Percentiles rank a stretch among this genome's conserved stretches.
Conservation (phyloP, 805 yeast genomes). For the Barnettozyma siamensis region DNA sequence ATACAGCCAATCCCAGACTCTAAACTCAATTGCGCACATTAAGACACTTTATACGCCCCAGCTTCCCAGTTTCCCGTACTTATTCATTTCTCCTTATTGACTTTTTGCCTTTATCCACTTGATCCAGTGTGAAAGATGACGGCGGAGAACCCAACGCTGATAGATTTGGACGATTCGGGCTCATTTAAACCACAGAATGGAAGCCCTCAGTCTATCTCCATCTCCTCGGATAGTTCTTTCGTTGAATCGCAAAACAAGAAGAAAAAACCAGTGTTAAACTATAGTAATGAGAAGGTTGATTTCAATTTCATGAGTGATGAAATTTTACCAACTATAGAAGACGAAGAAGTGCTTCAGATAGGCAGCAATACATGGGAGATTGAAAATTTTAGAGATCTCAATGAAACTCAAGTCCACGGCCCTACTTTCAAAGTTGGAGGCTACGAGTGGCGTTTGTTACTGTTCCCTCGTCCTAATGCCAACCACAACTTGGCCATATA, state of each 20-base stretch:
- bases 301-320: conserved; percentile 16
- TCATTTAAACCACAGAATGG: background rate
- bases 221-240: conserved; percentile 1
- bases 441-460: conserved; percentile 59
- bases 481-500: conserved; percentile 62
- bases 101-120: too few relatives aligned
- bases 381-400: conserved; percentile 23
- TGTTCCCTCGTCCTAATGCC: conserved; percentile 74
- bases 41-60: too few relatives aligned
- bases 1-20: too few relatives aligned
- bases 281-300: conserved; percentile 10
- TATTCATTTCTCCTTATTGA: too few relatives aligned
- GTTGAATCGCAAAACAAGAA: conserved; percentile 9
- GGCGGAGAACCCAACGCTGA: background rate
- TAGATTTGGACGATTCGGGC: conserved; percentile 2
- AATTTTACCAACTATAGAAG: conserved; percentile 22
- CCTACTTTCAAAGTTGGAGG: conserved; percentile 53
- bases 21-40: too few relatives aligned
- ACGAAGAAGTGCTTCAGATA: conserved; percentile 27
- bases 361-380: conserved; percentile 37
- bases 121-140: too few relatives aligned
- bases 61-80: too few relatives aligned
- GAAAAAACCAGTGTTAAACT: conserved; percentile 5
- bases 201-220: background rate
- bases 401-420: conserved; percentile 29